Base-by-base conservation (phyloP, 2,329 filamentous ascomycete species). In the Fusarium scirpi region DNA sequence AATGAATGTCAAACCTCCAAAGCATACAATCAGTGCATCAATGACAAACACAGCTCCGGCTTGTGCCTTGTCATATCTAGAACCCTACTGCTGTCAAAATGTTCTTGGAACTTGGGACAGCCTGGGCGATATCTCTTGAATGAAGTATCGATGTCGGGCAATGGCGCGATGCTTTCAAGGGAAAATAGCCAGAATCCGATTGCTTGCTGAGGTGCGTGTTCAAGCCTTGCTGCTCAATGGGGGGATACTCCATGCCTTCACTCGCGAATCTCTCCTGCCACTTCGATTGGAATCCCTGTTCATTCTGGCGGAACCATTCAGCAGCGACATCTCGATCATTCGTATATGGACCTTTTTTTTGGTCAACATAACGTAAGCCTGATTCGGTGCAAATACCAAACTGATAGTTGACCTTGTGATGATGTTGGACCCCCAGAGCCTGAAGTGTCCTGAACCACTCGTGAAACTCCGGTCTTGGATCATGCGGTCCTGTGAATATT, bases 121-220 rank as follows among this genome's bases (percentile, higher is more conserved):
- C 18, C 8, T 32, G 6, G 6, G 7, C 1, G 15, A 2, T 34
- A 34, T 34, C 1, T 3, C 8, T 1, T 1, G 8, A 34, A 34
- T 8, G 15, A 18, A 5, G 8, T 34, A 5, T 1, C 8, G 16
- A 18, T 10, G 0, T 52, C 74, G 7, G 77, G 71, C 12, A 80
- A 66, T 62, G 76, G 75, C 1, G 68, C 74, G 8, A 81, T 74
- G 34, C 77, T 79, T 34, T 75, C 76, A 18, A 80, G 20, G 1
- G 46, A 47, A 22, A 65, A 65, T 1, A 64, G 5, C 59, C 62
- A 65, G 18, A 64, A 64, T 6, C 59, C 62, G 6, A 52, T 0
- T 18, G 41, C 59, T 6, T 43, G 46, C 12, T 1, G 46, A 24
- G 45, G 58, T 0, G 27, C 13, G 3, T 18, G 8, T 13, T 41